Base-by-base conservation (phyloP, 1,139 yeast species). In the Debaryomyces psychrophilus region DNA sequence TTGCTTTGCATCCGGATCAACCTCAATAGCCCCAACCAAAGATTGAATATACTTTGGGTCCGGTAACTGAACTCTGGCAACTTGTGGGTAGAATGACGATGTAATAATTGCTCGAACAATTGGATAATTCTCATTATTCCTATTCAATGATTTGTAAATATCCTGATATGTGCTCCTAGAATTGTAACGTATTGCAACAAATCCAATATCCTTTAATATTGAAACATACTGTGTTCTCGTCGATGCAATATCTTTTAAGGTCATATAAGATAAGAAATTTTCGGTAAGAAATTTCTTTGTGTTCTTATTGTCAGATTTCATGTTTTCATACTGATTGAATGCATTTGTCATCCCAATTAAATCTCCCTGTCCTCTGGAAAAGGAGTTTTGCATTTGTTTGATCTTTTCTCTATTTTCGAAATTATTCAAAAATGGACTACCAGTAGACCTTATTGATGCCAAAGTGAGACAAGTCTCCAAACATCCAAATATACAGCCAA, bases 401-500 rank as follows among this genome's bases (percentile, higher is more conserved):
- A 87, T 79, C 41, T 73, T 76, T 41, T 85, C 93, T 47, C 95
- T 76, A 44, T 79, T 71, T 11, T 87, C 96, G 28, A 71, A 67
- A 42, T 77, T 81, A 41, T 80, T 78, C 23, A 81, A 62, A 59
- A 90, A 89, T 1, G 96, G 96, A 25, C 82, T 72, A 1, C 95
- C 90, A 5, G 84, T 74, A 12, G 95, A 82, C 36, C 87, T 68
- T 8, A 89, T 75, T 0, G 97, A 82, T 0, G 96, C 93, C 20
- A 90, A 68, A 0, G 92, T 80, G 18, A 89, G 71, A 48, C 93
- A 86, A 28, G 78, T 68, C 37, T 87, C 92, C n/a, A 90, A 67
- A 57, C 95, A 87, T 0, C 95, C 95, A 63, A 92, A 88, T 9
- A 90, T 77, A 39, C 95, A 82, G 1, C 96, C 90, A 49, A 83